Evolutionary conservation across 305 asterid species (phyloP).

Genomic region (Fraxinus nigra): DNA sequence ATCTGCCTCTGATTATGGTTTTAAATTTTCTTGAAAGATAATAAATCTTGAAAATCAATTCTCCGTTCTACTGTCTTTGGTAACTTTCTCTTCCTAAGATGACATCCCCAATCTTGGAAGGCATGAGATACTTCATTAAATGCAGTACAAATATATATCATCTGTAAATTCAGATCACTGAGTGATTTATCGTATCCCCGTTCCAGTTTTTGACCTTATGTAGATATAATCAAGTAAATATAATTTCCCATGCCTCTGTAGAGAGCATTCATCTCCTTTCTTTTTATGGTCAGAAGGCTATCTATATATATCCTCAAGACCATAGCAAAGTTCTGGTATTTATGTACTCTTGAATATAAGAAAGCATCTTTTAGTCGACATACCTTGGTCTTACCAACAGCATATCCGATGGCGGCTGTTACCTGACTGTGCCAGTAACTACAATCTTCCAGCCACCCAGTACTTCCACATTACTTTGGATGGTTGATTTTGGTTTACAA

Average conservation of each 20-base stretch:
- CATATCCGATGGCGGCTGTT: neutral
- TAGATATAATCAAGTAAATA: neutral
- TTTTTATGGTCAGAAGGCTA: neutral
- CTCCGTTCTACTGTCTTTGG: neutral
- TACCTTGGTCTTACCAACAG: neutral
- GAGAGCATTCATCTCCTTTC: neutral
- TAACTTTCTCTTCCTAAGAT: neutral
- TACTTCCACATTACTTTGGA: neutral
- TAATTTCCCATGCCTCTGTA: neutral
- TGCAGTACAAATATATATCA: neutral
- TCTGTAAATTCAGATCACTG: neutral
- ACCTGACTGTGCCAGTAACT: neutral
- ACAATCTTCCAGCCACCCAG: neutral
- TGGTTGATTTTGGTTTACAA: neutral
- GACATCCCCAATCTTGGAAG: neutral
- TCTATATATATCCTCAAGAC: neutral
- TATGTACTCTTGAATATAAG: constrained; percentile 1
- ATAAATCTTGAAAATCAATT: neutral
- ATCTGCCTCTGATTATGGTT: neutral
- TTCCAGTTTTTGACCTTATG: neutral
- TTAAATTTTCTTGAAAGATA: neutral
- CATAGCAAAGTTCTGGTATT: neutral
- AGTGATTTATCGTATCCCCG: neutral
- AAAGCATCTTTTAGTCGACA: neutral
- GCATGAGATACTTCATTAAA: neutral